phyloP scores from a whole-genome alignment of 1,139 yeast genomes.

The Arxiozyma slooffiae region DNA sequence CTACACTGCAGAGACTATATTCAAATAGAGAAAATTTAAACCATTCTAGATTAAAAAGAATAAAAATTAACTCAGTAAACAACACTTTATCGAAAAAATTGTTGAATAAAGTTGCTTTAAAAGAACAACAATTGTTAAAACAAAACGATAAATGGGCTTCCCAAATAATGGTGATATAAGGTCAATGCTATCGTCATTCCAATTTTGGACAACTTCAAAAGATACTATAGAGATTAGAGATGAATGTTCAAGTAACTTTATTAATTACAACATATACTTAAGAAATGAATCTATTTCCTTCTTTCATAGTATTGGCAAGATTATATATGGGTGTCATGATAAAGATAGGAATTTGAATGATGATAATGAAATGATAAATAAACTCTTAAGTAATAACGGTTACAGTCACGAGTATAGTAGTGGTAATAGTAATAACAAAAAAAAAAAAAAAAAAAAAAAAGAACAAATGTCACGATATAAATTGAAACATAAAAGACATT shows the following conservation, averaged over 20 bases:
- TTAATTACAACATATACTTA: constrained; percentile 8
- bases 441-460: too few species aligned
- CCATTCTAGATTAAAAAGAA: constrained; percentile 36
- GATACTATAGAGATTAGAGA: constrained; percentile 4
- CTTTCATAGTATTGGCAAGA: constrained; percentile 64
- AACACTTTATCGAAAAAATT: constrained; percentile 49
- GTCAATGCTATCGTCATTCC: constrained; percentile 57
- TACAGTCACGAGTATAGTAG: constrained; percentile 13
- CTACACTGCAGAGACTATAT: constrained; percentile 53
- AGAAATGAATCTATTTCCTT: constrained; percentile 45
- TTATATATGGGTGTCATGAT: constrained; percentile 46
- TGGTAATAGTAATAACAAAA: constrained; percentile 4
- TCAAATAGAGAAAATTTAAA: constrained; percentile 42
- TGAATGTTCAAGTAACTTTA: too few species aligned
- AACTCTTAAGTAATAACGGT: constrained; percentile 26
- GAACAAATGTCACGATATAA: too few species aligned
- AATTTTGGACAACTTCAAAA: constrained; percentile 46
- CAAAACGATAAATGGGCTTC: constrained; percentile 32
- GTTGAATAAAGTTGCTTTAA: constrained; percentile 39
- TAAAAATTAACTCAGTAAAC: constrained; percentile 70
- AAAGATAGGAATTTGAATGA: constrained; percentile 8
- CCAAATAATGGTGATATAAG: constrained; percentile 58
- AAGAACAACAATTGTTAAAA: constrained; percentile 27
- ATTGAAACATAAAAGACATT: too few species aligned
- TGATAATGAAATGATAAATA: constrained; percentile 31